Percentiles rank a stretch among this genome's conserved stretches.
Evolutionary conservation across 2,329 filamentous ascomycete genomes (phyloP).

Genomic region (Penicillium digitatum): DNA sequence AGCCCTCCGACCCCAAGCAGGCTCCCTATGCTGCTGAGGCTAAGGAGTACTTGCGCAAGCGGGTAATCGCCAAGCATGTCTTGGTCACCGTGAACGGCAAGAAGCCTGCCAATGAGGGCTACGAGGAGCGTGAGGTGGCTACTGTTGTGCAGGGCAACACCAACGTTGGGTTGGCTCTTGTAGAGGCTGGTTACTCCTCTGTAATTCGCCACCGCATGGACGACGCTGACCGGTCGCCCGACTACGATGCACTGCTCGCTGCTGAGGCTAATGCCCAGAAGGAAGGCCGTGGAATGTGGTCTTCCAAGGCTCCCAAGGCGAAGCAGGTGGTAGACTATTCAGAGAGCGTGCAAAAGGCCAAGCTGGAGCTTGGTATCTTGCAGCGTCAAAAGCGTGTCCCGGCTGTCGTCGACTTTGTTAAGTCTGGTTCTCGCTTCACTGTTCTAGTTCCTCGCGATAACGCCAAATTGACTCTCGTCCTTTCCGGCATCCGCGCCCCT

Average conservation of each 20-base stretch:
- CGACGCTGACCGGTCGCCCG: conserved; percentile 86
- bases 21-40: conserved; percentile 86
- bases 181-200: conserved; percentile 90
- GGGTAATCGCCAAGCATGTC: conserved; percentile 92
- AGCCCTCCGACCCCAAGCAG: conserved; percentile 79
- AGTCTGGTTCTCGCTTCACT: conserved; percentile 92
- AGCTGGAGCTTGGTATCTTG: conserved; percentile 82
- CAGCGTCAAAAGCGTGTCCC: conserved; percentile 90
- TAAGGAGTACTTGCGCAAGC: conserved; percentile 93
- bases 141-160: conserved; percentile 79
- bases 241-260: conserved; percentile 67
- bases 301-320: conserved; percentile 75
- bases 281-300: conserved; percentile 93
- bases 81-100: conserved; percentile 84
- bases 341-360: conserved; percentile 89
- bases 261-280: conserved; percentile 64
- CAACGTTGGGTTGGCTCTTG: conserved; percentile 77
- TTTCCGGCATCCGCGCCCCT: conserved; percentile 87
- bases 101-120: conserved; percentile 83
- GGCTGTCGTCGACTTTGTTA: conserved; percentile 93
- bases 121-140: conserved; percentile 90
- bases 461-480: conserved; percentile 89
- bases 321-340: conserved; percentile 86
- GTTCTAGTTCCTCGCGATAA: conserved; percentile 87
- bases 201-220: conserved; percentile 94